Evolutionary conservation across 1,139 yeast species (phyloP).

Genomic region (Geotrichum candidum): DNA sequence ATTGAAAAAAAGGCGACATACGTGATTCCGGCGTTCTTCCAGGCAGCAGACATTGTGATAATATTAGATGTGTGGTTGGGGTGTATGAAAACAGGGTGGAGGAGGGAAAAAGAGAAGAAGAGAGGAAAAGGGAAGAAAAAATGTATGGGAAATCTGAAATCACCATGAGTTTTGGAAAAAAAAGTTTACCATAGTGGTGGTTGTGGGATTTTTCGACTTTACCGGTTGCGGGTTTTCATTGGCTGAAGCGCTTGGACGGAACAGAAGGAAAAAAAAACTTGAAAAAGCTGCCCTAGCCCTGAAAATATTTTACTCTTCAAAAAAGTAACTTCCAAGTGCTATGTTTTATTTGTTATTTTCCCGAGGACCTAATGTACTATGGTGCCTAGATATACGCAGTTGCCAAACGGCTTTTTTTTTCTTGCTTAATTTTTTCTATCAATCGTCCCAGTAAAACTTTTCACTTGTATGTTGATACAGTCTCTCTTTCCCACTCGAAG

Average conservation of each 20-base stretch:
- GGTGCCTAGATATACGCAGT: background rate
- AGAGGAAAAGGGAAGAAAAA: background rate
- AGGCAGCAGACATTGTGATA: conserved; percentile 23
- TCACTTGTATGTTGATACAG: background rate
- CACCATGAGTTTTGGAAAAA: background rate
- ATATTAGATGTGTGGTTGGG: background rate
- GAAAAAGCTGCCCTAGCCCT: conserved; percentile 4
- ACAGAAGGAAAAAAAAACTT: background rate
- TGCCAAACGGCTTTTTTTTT: background rate
- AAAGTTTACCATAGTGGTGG: background rate
- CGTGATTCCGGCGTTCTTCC: conserved; percentile 34
- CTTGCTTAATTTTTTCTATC: background rate
- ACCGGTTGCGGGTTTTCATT: background rate
- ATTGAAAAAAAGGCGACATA: conserved; percentile 21
- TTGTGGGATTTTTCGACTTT: background rate
- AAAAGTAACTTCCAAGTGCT: background rate
- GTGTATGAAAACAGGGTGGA: conserved; percentile 2
- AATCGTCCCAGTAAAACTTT: background rate
- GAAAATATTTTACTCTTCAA: background rate
- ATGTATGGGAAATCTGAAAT: background rate
- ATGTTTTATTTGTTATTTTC: background rate
- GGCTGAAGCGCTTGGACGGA: background rate
- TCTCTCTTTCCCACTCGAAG: background rate
- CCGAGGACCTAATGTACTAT: background rate
- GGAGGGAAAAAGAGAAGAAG: background rate